Evolutionary conservation across 176 grass and related monocot genomes (phyloP).

Genomic region (Lolium multiflorum): DNA sequence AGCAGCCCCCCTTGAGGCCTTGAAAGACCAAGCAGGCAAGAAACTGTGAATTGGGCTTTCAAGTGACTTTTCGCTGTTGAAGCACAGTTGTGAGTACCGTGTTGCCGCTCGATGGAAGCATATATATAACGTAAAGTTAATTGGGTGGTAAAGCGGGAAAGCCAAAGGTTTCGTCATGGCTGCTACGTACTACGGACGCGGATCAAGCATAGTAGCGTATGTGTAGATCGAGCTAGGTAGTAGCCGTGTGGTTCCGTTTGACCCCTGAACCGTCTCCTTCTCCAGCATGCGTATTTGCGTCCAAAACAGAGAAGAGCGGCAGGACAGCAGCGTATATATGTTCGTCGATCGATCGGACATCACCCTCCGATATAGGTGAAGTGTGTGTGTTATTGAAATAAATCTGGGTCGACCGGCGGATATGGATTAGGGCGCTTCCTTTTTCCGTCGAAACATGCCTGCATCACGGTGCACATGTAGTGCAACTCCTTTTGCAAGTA

Average conservation of each 20-base stretch:
- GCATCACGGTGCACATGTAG: no score
- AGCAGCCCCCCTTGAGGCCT: not conserved
- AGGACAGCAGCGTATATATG: no score
- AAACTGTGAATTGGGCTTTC: slow-evolving; percentile 24
- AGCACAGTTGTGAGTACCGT: not conserved
- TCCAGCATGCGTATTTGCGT: not conserved
- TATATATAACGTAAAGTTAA: no score
- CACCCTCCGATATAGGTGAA: not conserved
- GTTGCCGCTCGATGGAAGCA: not conserved
- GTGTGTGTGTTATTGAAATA: not conserved
- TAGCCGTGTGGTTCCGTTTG: not conserved
- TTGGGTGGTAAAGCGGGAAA: not conserved
- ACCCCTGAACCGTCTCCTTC: no score
- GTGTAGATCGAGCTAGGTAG: not conserved
- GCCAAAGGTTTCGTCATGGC: not conserved
- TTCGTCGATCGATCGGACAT: not conserved
- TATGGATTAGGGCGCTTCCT: no score
- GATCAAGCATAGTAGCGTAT: not conserved
- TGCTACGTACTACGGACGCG: no score
- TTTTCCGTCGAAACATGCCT: no score
- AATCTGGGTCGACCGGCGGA: not conserved
- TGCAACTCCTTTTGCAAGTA: no score
- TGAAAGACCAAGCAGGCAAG: not conserved
- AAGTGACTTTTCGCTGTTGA: not conserved
- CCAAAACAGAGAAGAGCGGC: not conserved